A percentile compares a stretch with the other conserved stretches of the same genome.
Conservation (phyloP, 2,329 filamentous ascomycete species). For the Colletotrichum tamarilloi region DNA sequence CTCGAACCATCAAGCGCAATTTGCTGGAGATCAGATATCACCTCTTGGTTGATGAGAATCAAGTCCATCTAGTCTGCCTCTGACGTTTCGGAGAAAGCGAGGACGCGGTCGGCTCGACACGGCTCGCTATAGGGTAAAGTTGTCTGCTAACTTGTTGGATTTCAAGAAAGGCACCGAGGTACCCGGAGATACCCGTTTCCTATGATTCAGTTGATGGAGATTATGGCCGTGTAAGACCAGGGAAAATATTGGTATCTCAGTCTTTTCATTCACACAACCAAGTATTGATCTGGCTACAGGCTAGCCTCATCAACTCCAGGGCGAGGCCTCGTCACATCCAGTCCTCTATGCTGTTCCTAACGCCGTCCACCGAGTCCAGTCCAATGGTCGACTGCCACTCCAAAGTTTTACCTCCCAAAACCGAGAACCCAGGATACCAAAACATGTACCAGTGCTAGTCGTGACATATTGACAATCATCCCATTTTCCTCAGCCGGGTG, state of each 20-base stretch:
- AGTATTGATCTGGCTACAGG: background rate
- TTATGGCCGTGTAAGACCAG: background rate
- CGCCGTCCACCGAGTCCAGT: constrained; percentile 16
- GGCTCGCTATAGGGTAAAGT: background rate
- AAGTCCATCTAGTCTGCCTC: background rate
- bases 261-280: background rate
- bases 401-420: constrained; percentile 3
- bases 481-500: background rate
- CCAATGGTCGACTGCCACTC: constrained; percentile 1
- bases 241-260: constrained; percentile 1
- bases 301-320: background rate
- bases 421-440: constrained; percentile 3
- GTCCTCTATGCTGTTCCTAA: constrained; percentile 17
- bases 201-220: background rate
- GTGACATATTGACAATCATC: constrained; percentile 11
- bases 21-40: background rate
- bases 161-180: background rate
- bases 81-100: background rate
- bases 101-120: background rate
- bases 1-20: background rate
- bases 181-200: background rate
- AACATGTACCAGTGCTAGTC: constrained; percentile 16
- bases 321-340: background rate
- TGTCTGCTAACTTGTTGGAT: background rate
- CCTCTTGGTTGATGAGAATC: background rate